Evolutionary conservation across 805 yeast genomes (phyloP).

Genomic region (Wickerhamiella hasegawae): DNA sequence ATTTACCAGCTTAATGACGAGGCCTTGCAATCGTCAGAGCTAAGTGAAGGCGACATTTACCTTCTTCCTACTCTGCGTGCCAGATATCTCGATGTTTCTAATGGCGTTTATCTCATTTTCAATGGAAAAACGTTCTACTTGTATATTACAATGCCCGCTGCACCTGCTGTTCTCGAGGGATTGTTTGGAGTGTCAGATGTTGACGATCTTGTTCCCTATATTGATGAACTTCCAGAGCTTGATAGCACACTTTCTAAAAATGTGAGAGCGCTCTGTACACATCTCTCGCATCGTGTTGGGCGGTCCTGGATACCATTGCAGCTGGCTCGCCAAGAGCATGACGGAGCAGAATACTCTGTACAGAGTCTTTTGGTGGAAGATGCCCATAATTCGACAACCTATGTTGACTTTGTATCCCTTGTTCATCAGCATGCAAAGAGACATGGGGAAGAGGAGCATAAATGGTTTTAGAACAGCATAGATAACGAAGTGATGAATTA

Average conservation of each 20-base stretch:
- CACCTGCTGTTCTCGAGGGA: constrained; percentile 52
- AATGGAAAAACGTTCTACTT: constrained; percentile 45
- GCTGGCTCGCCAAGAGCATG: constrained; percentile 48
- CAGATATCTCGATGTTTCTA: neutral
- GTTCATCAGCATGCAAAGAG: constrained; percentile 40
- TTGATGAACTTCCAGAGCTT: constrained; percentile 50
- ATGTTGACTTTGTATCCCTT: constrained; percentile 48
- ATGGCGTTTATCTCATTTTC: constrained; percentile 39
- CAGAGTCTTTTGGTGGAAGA: constrained; percentile 61
- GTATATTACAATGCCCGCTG: constrained; percentile 56
- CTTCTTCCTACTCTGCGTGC: neutral
- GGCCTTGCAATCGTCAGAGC: neutral
- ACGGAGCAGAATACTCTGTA: constrained; percentile 42
- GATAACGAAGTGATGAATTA: too few species aligned
- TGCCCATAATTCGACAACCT: constrained; percentile 37
- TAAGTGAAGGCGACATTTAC: neutral
- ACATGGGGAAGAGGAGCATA: constrained; percentile 8
- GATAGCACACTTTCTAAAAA: constrained; percentile 55
- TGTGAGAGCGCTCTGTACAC: constrained; percentile 45
- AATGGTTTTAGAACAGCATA: constrained; percentile 5
- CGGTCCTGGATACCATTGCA: constrained; percentile 33
- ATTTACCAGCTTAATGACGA: constrained; percentile 36
- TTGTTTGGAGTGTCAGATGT: constrained; percentile 41
- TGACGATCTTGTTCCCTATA: constrained; percentile 31
- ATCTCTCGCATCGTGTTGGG: constrained; percentile 30